Evolutionary conservation across 2,329 filamentous ascomycete species (phyloP).

Genomic region (Chlorencoelia australis): DNA sequence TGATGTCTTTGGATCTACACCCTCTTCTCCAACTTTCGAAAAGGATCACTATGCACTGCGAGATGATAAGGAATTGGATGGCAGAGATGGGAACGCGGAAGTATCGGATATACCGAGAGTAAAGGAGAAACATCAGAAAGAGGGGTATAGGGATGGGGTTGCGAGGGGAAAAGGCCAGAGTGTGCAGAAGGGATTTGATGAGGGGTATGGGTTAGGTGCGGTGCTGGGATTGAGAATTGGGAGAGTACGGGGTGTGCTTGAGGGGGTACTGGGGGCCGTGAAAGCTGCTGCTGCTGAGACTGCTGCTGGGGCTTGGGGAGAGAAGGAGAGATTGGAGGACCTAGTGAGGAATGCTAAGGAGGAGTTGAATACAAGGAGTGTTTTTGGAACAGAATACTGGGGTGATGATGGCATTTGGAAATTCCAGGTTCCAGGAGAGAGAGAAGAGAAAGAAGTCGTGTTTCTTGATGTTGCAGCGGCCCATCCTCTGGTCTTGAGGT

Average conservation of each 20-base stretch:
- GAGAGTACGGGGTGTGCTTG: conserved; percentile 64
- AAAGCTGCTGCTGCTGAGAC: conserved; percentile 18
- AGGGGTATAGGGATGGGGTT: conserved; percentile 86
- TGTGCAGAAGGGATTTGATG: conserved; percentile 84
- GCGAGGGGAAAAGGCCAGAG: conserved; percentile 62
- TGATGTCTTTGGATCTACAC: conserved; percentile 27
- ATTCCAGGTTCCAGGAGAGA: conserved; percentile 42
- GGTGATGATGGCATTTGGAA: conserved; percentile 61
- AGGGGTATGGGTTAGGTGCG: conserved; percentile 77
- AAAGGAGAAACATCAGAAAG: conserved; percentile 40
- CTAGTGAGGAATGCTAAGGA: conserved; percentile 40
- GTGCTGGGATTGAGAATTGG: conserved; percentile 68
- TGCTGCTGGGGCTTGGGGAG: conserved; percentile 5
- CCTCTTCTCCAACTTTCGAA: conserved; percentile 18
- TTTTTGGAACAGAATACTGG: conserved; percentile 61
- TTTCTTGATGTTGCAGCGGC: conserved; percentile 54
- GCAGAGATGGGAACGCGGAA: conserved; percentile 16
- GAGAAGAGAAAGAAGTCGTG: conserved; percentile 34
- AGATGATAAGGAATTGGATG: not conserved
- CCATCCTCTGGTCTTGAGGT: conserved; percentile 58
- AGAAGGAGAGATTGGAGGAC: conserved; percentile 18
- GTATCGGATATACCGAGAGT: conserved; percentile 24
- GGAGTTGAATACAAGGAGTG: conserved; percentile 49
- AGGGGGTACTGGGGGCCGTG: conserved; percentile 51
- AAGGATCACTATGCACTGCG: not conserved